These are phyloP conservation scores for Wickerhamiella alocasiicola DNA, from an alignment of 805 yeast genomes.

Conservation along the genomic window DNA sequence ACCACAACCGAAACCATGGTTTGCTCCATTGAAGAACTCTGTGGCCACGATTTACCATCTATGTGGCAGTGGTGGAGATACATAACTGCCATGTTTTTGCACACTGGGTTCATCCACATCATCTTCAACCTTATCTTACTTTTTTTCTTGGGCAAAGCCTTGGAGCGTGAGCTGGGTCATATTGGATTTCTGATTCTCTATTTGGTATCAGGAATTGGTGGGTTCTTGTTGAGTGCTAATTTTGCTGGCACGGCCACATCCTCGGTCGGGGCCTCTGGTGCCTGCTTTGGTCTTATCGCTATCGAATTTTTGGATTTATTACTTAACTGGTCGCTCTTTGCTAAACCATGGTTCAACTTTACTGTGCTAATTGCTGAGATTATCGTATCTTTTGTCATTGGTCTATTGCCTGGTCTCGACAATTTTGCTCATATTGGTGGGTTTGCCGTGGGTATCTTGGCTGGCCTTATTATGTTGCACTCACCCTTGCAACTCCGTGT, in stretches of 20 bases:
- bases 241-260: conserved; percentile 56
- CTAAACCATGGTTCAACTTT: conserved; percentile 37
- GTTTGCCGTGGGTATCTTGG: conserved; percentile 45
- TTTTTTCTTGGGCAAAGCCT: conserved; percentile 44
- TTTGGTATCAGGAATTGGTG: conserved; percentile 49
- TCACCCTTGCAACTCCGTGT: conserved; percentile 36
- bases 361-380: conserved; percentile 43
- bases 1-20: conserved; percentile 43
- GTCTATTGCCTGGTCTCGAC: conserved; percentile 61
- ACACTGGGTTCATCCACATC: conserved; percentile 63
- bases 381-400: conserved; percentile 46
- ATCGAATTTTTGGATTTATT: conserved; percentile 43
- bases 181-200: conserved; percentile 44
- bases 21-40: conserved; percentile 44
- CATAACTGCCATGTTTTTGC: conserved; percentile 56
- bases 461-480: conserved; percentile 38
- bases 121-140: conserved; percentile 51
- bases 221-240: conserved; percentile 57
- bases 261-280: conserved; percentile 60
- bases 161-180: conserved; percentile 46
- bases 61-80: conserved; percentile 55
- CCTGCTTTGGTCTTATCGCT: conserved; percentile 58
- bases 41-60: conserved; percentile 39
- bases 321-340: conserved; percentile 38
- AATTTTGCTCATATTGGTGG: conserved; percentile 71